Base-by-base conservation (phyloP, 371 early-diverging fungal species). In the Zychaea mexicana region DNA sequence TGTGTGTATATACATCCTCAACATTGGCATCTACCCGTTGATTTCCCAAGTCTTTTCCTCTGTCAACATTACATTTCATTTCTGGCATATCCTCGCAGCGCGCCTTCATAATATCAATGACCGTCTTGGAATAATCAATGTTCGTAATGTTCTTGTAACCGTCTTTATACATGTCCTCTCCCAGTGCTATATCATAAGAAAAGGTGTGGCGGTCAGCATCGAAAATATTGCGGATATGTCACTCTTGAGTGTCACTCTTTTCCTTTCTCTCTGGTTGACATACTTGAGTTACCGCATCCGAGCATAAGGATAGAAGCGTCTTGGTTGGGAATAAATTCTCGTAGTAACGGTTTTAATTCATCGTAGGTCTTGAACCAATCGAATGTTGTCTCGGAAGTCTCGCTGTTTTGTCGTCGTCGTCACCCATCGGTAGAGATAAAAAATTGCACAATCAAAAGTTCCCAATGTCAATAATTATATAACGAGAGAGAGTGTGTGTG, bases 361-460 rank as follows among this genome's bases (percentile, higher is more conserved):
- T 76, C 79, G 70, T 90, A 93, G 19, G 89, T 89, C 74, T 93
- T 93, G 81, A 92, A 94, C 94, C 94, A 94, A 84, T 93, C 94
- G 73, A 92, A 93, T 4, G 86, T 83, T 22, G 77, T 78, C n/a
- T 78, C 78, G 3, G 79, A 53, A 49, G 76, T 67, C 55, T 88
- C 85, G 59, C 86, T 85, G 67, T 21, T 56, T 3, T 30, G 26
- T 19, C 10, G 53, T 13, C 4, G 55, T 21, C 22, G 12, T 12
- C 26, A 53, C n/a, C 49, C 5, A 19, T 49, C 13, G 6, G n/a
- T 26, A 47, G 12, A 4, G 24, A 19, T 22, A 49, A 28, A 24
- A 42, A 42, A n/a, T n/a, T n/a, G n/a, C n/a, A n/a, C n/a, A n/a
- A n/a, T 12, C 3, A 15, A 42, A 5, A 17, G 42, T 8, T 36